Evolutionary conservation across 306 rosid species (phyloP), one percentile per base, ranked within the genome.

Genomic region (Quercus parvula): DNA sequence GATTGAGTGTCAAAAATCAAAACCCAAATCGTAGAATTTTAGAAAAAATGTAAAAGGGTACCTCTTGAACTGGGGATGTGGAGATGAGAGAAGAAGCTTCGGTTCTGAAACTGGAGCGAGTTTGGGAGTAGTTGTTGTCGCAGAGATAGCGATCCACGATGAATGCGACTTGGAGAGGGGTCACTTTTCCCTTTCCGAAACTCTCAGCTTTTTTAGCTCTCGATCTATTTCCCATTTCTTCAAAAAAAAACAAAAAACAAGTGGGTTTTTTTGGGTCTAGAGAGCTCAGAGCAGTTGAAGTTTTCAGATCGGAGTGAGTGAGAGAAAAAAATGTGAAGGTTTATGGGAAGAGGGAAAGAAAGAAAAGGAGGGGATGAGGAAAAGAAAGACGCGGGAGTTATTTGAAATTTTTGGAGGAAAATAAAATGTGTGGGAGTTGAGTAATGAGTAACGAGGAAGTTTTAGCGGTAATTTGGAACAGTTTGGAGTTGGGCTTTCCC

Each of bases 91-190:
- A 89, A 0, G 98, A 89, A 70, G 97, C 96, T 87, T 92, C 94
- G 17, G 77, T 79, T 74, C 96, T 74, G 75, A 92, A 94, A 22
- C 67, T 30, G 62, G 91, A 55, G n/a, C 96, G 91, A 13, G 98
- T 79, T 52, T 87, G 81, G 0, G 87, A 56, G 76, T 59, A 92
- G 58, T 79, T 84, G 84, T 89, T 90, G 33, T 94, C 96, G 67
- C 83, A 84, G 2, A 94, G 89, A 75, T 94, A 94, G 7, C 88
- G 78, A 49, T 94, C 97, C 17, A 94, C 98, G 55, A 94, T 89
- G 94, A 90, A 92, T 4, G 98, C 98, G 78, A 94, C 77, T 72
- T 92, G 97, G 25, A 68, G 73, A 0, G 98, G 97, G 1, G 96
- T 90, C 1, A 94, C 94, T 19, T 87, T 85, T 28, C 91, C 91